A percentile compares a stretch with the other conserved stretches of the same genome.
These are phyloP conservation scores for Pestalotiopsis sp. DNA, from an alignment of 2,329 filamentous ascomycete genomes.

Conservation along the genomic window DNA sequence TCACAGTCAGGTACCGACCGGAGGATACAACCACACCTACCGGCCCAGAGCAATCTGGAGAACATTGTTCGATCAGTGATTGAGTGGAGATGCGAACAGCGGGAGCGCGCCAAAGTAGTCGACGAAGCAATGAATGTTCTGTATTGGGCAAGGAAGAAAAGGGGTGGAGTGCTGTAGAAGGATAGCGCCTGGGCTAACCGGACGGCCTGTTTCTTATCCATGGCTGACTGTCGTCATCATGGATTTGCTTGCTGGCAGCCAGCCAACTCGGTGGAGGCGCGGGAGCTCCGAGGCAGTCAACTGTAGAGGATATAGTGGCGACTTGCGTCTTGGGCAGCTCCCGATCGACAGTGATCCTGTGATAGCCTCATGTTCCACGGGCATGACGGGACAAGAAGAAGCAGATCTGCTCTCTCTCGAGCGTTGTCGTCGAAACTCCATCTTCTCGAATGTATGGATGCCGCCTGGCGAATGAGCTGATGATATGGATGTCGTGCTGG, in stretches of 20 bases:
- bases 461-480: not conserved
- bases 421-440: not conserved
- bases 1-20: not conserved
- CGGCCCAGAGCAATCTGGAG: constrained; percentile 1
- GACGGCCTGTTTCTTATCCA: not conserved
- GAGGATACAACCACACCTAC: not conserved
- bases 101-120: constrained; percentile 1
- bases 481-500: not conserved
- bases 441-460: not conserved
- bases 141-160: constrained; percentile 3
- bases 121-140: constrained; percentile 2
- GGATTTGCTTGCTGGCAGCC: not conserved
- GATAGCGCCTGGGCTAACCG: not conserved
- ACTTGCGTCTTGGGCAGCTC: not conserved
- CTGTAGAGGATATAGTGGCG: not conserved
- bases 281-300: constrained; percentile 1
- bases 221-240: constrained; percentile 8
- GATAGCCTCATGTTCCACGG: not conserved
- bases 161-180: not conserved
- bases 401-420: not conserved
- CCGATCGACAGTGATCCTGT: not conserved
- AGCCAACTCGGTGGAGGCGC: not conserved
- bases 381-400: not conserved
- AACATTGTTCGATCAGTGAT: constrained; percentile 1
- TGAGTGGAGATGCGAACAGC: not conserved